These are phyloP conservation scores for Haberlea rhodopensis DNA, from an alignment of 257 asterid species.

Conservation along the genomic window DNA sequence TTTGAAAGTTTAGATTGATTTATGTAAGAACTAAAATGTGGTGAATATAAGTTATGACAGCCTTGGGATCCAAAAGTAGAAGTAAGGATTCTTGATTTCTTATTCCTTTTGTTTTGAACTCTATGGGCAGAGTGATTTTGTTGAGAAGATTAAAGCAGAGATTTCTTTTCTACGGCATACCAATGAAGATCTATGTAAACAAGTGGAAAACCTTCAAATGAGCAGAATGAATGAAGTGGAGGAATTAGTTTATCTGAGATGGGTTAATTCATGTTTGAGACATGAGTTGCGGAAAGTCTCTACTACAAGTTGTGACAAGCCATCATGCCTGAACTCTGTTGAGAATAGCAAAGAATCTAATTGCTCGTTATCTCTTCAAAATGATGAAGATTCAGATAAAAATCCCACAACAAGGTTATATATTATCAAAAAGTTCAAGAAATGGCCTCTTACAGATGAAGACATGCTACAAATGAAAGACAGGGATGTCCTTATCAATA, in stretches of 20 bases:
- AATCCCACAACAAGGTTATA: conserved; percentile 44
- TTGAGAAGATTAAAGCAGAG: conserved; percentile 74
- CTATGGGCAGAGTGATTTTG: conserved; percentile 44
- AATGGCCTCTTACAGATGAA: conserved; percentile 80
- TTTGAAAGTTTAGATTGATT: background rate
- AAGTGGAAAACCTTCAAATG: conserved; percentile 93
- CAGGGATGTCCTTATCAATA: conserved; percentile 30
- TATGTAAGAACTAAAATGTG: background rate
- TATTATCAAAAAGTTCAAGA: conserved; percentile 69
- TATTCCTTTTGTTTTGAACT: conserved; percentile 7
- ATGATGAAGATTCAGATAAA: conserved; percentile 51
- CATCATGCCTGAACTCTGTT: conserved; percentile 39
- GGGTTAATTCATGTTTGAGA: conserved; percentile 89
- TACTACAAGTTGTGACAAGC: conserved; percentile 34
- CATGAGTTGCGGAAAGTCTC: conserved; percentile 61
- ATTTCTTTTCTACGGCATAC: conserved; percentile 67
- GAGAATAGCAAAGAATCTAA: conserved; percentile 58
- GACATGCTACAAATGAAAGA: conserved; percentile 47
- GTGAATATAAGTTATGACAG: background rate
- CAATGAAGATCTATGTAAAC: conserved; percentile 81
- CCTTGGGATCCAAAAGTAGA: background rate
- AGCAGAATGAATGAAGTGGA: conserved; percentile 87
- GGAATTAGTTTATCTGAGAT: conserved; percentile 82
- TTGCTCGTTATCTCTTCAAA: conserved; percentile 48
- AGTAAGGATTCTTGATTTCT: conserved; percentile 11